phyloP scores from a whole-genome alignment of 768 basidiomycete species.

The Boletus rubescentipes region DNA sequence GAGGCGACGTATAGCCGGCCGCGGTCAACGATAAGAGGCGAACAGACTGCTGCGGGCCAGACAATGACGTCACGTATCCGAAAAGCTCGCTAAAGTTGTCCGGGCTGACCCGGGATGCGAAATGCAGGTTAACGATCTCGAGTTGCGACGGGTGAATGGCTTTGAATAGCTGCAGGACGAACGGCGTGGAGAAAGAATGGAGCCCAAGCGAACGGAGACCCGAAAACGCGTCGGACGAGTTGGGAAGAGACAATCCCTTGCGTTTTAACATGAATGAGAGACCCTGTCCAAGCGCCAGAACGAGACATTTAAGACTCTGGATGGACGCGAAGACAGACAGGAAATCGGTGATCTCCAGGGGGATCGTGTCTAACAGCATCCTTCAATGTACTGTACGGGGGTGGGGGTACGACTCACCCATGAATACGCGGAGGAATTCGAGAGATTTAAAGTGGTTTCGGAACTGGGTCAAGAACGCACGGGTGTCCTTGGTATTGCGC shows the following conservation, averaged over 20 bases:
- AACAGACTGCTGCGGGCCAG: slow-evolving; percentile 8
- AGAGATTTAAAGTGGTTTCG: slow-evolving; percentile 11
- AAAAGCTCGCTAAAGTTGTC: slow-evolving; percentile 8
- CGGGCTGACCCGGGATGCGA: slow-evolving; percentile 11
- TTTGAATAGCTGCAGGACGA: slow-evolving; percentile 6
- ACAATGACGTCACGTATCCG: slow-evolving; percentile 5
- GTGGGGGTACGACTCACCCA: slow-evolving; percentile 2
- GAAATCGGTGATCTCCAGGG: slow-evolving; percentile 17
- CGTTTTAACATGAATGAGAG: slow-evolving; percentile 8
- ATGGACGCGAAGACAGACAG: slow-evolving; percentile 12
- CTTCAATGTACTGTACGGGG: not conserved
- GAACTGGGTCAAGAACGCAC: slow-evolving; percentile 10
- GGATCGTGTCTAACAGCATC: slow-evolving; percentile 5
- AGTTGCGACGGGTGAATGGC: slow-evolving; percentile 9
- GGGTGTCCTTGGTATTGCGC: slow-evolving; percentile 17
- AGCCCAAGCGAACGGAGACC: slow-evolving; percentile 12
- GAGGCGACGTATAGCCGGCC: slow-evolving; percentile 10
- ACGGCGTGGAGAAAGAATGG: slow-evolving; percentile 13
- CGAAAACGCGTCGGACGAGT: slow-evolving; percentile 4
- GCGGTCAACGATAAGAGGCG: slow-evolving; percentile 7
- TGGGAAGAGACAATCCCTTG: slow-evolving; percentile 6
- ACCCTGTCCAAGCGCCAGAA: slow-evolving; percentile 15
- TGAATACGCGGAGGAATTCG: slow-evolving; percentile 17
- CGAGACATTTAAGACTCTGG: slow-evolving; percentile 16
- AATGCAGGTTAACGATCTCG: slow-evolving; percentile 14